Conservation (phyloP, 2,329 filamentous ascomycete genomes). For the Drechmeria coniospora region DNA sequence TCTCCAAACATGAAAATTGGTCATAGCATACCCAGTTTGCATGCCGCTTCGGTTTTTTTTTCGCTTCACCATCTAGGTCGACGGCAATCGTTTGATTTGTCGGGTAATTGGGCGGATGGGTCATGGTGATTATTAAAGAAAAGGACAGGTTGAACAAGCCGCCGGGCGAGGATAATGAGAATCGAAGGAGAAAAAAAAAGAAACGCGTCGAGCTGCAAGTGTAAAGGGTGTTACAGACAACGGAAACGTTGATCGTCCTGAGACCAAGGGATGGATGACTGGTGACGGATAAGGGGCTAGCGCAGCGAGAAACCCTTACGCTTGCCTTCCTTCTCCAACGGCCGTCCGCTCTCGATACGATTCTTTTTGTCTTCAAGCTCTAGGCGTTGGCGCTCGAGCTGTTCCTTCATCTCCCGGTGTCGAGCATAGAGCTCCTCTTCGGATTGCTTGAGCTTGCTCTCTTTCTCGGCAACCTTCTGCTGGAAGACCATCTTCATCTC, state of each 20-base stretch:
- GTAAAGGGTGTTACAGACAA: slow-evolving; percentile 42
- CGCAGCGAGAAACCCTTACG: slow-evolving; percentile 98
- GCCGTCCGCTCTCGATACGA: slow-evolving; percentile 85
- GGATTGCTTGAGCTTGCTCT: slow-evolving; percentile 98
- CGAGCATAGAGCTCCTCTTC: slow-evolving; percentile 97
- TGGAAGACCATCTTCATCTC: slow-evolving; percentile 99
- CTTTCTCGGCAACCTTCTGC: slow-evolving; percentile 98
- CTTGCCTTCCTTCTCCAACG: slow-evolving; percentile 95
- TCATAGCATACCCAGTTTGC: no score
- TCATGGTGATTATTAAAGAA: slow-evolving; percentile 21
- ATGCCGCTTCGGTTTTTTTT: no score
- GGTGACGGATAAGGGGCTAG: slow-evolving; percentile 29
- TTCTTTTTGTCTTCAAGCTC: slow-evolving; percentile 98
- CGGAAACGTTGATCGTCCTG: slow-evolving; percentile 37
- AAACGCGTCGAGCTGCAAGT: slow-evolving; percentile 42
- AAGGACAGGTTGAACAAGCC: slow-evolving; percentile 19
- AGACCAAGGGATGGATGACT: slow-evolving; percentile 12
- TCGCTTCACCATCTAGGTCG: slow-evolving; percentile 13
- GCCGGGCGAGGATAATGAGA: slow-evolving; percentile 22
- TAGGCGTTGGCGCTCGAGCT: slow-evolving; percentile 83
- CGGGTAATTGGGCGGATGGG: slow-evolving; percentile 21
- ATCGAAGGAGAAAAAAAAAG: slow-evolving; percentile 34
- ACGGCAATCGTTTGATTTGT: slow-evolving; percentile 18
- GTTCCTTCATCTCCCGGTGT: slow-evolving; percentile 99
- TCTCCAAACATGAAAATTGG: no score